Conservation (phyloP, 441 rosid genomes). For the Populus trichocarpa region DNA sequence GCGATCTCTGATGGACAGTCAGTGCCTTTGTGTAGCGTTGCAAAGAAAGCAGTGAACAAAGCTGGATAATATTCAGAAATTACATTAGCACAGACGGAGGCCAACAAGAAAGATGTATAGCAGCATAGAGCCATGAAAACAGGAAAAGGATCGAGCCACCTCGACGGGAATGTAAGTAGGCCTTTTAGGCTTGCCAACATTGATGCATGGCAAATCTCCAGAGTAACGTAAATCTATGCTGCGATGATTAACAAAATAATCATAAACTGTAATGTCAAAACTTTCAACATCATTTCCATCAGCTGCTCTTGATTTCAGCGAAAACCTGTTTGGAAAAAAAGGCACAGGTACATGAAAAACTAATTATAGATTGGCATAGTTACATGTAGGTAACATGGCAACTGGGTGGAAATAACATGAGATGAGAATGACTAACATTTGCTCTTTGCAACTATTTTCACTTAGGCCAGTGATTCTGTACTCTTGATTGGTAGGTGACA, state of each 20-base stretch:
- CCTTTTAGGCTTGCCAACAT: constrained; percentile 77
- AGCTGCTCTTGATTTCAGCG: constrained; percentile 36
- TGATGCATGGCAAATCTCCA: constrained; percentile 62
- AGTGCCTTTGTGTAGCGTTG: constrained; percentile 70
- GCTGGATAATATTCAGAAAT: constrained; percentile 34
- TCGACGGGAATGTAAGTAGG: constrained; percentile 69
- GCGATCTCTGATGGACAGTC: constrained; percentile 52
- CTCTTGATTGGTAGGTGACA: constrained; percentile 52
- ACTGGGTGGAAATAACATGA: not conserved
- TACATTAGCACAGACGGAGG: not conserved
- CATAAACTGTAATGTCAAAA: constrained; percentile 47
- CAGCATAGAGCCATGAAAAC: not conserved
- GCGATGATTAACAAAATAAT: constrained; percentile 53
- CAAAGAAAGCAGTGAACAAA: constrained; percentile 50
- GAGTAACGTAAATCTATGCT: constrained; percentile 48
- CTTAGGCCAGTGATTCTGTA: constrained; percentile 65
- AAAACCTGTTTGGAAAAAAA: constrained; percentile 38
- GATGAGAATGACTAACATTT: constrained; percentile 31
- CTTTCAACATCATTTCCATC: constrained; percentile 31
- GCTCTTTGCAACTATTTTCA: constrained; percentile 51
- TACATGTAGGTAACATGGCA: not conserved
- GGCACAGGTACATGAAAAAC: constrained; percentile 6
- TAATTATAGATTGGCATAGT: not conserved
- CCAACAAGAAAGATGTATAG: not conserved
- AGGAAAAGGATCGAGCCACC: constrained; percentile 31